Evolutionary conservation across 768 basidiomycete species (phyloP), one percentile per base, ranked within the genome.

Genomic region (Mycena chlorophos): DNA sequence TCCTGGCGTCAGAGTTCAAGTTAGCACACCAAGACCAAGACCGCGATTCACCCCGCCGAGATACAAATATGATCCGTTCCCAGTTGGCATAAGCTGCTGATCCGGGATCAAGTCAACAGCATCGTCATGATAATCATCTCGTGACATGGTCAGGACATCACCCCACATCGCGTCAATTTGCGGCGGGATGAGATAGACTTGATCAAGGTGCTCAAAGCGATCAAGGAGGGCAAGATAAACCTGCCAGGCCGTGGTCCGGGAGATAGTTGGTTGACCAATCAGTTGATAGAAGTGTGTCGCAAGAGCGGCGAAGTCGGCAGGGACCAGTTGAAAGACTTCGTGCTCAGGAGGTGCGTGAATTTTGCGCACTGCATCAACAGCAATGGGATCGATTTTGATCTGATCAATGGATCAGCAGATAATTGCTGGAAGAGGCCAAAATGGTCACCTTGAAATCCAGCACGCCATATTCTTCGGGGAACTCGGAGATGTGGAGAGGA

Each of bases 401-500:
- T 34, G 31, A 8, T 8, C 8, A 34, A 34, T 8, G 8, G 8
- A 8, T 34, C 31, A 34, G 17, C 31, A 34, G 8, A 17, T 34
- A 8, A 8, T 34, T 17, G 31, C 31, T 34, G 8, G 31, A 17
- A 34, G 31, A 17, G 17, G 17, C 8, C 17, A 17, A 34, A 34
- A 8, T 8, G 31, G 8, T 17, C 31, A 34, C 31, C 17, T 34
- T 34, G 31, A 34, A 34, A 34, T 34, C 31, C 8, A 56, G 38
- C 5, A 55, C 56, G 6, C 63, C 62, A 61, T 62, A 75, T 2
- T 62, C 43, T 2, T 72, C 54, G 0, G 76, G 71, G 4, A 59
- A 40, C 0, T 55, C 43, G n/a, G 65, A 61, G 4, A 79, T 78
- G 1, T 69, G 39, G n/a, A 63, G 53, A 1, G 78, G 76, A 22